phyloP scores from a whole-genome alignment of 768 basidiomycete genomes.

The Daedaleopsis nitida region DNA sequence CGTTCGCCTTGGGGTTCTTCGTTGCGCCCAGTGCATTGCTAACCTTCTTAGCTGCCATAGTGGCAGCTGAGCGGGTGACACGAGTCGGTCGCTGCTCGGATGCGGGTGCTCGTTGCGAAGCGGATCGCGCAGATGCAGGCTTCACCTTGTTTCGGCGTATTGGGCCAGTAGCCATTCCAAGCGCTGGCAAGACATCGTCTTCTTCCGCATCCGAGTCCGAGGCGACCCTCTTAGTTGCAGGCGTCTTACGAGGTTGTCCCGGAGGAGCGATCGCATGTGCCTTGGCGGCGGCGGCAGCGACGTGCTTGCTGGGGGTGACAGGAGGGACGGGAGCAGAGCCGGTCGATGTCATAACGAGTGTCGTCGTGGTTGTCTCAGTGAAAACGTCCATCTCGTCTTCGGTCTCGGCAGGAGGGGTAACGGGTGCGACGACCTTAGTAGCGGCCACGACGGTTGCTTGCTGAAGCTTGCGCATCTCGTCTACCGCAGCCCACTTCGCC shows the following conservation, averaged over 20 bases:
- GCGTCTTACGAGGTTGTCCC: slow-evolving; percentile 88
- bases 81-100: slow-evolving; percentile 76
- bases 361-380: slow-evolving; percentile 37
- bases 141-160: slow-evolving; percentile 27
- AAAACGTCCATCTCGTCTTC: slow-evolving; percentile 58
- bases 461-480: slow-evolving; percentile 66
- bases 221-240: slow-evolving; percentile 69
- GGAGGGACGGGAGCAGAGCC: slow-evolving; percentile 52
- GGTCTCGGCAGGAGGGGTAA: slow-evolving; percentile 77
- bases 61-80: slow-evolving; percentile 71
- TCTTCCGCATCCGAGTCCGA: slow-evolving; percentile 66
- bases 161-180: slow-evolving; percentile 51
- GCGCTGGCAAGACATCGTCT: slow-evolving; percentile 63
- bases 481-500: slow-evolving; percentile 89
- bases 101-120: slow-evolving; percentile 52
- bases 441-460: slow-evolving; percentile 39
- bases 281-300: slow-evolving; percentile 68
- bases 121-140: slow-evolving; percentile 30
- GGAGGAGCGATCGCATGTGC: slow-evolving; percentile 75
- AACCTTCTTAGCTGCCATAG: slow-evolving; percentile 35
- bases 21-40: slow-evolving; percentile 23
- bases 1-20: slow-evolving; percentile 31
- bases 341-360: slow-evolving; percentile 23
- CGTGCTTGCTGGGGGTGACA: slow-evolving; percentile 80
- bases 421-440: slow-evolving; percentile 63